These are phyloP conservation scores for Pichia phayaonensis DNA, from an alignment of 805 yeast species.

Conservation along the genomic window DNA sequence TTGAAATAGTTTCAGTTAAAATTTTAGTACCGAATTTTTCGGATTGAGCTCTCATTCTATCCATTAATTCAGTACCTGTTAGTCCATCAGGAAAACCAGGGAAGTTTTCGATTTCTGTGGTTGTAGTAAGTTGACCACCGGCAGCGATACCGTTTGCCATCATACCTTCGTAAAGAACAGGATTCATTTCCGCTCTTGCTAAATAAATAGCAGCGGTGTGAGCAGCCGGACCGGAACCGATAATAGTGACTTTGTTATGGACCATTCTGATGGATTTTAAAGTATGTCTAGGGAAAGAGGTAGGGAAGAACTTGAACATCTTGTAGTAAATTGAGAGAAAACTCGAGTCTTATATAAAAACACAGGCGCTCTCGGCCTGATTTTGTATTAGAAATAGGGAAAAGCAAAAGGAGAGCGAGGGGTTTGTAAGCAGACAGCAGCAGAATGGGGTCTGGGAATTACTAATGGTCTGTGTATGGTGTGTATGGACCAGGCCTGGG, in stretches of 20 bases:
- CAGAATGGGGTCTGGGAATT: background rate
- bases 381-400: background rate
- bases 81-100: conserved; percentile 97
- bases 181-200: conserved; percentile 93
- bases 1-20: conserved; percentile 90
- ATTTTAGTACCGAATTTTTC: conserved; percentile 85
- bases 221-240: conserved; percentile 99
- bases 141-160: conserved; percentile 97
- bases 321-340: background rate
- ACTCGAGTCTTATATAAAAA: background rate
- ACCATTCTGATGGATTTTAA: conserved; percentile 42
- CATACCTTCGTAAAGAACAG: conserved; percentile 92
- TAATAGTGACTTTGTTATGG: conserved; percentile 77
- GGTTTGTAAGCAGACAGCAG: background rate
- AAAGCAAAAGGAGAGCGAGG: background rate
- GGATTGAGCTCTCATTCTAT: conserved; percentile 86
- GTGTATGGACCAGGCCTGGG: too few relatives aligned
- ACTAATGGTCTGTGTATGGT: too few relatives aligned
- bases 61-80: conserved; percentile 85
- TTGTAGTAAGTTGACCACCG: conserved; percentile 97
- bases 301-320: background rate
- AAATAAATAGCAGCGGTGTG: conserved; percentile 98
- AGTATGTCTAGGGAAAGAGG: background rate
- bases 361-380: background rate
- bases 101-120: conserved; percentile 97